Conservation (phyloP, 805 yeast species). For the Cyberlindnera galapagoensis region DNA sequence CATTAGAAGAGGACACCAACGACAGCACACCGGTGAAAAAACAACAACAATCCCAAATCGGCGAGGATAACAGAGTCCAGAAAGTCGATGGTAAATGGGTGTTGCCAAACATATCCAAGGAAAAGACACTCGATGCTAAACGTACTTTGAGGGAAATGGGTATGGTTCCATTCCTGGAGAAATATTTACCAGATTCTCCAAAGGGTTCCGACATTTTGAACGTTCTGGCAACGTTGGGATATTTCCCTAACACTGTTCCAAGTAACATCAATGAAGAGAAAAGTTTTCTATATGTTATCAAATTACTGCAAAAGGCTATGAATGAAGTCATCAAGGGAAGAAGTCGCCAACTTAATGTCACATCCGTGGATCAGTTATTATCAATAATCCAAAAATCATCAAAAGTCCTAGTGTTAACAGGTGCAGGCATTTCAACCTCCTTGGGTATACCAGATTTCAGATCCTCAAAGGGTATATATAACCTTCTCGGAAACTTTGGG, state of each 20-base stretch:
- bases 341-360: conserved; percentile 44
- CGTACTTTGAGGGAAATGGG: conserved; percentile 56
- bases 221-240: conserved; percentile 62
- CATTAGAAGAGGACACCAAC: too few species aligned
- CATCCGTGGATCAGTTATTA: conserved; percentile 53
- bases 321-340: conserved; percentile 54
- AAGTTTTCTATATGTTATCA: conserved; percentile 40
- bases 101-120: conserved; percentile 34
- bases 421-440: conserved; percentile 90
- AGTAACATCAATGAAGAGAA: conserved; percentile 36
- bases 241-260: conserved; percentile 24
- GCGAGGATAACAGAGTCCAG: too few species aligned
- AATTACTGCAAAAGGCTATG: conserved; percentile 56
- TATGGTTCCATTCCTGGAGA: conserved; percentile 48
- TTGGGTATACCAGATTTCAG: conserved; percentile 91
- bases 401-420: conserved; percentile 71
- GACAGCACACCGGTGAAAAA: too few species aligned
- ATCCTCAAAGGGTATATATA: conserved; percentile 80
- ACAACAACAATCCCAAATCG: too few species aligned
- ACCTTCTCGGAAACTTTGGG: conserved; percentile 60
- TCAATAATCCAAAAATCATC: conserved; percentile 46
- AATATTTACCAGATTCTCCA: conserved; percentile 56
- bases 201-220: conserved; percentile 49
- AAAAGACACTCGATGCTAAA: conserved; percentile 40
- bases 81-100: conserved; percentile 29